These are phyloP conservation scores for Meyerozyma guilliermondii DNA, from an alignment of 1,139 yeast species.

Conservation along the genomic window DNA sequence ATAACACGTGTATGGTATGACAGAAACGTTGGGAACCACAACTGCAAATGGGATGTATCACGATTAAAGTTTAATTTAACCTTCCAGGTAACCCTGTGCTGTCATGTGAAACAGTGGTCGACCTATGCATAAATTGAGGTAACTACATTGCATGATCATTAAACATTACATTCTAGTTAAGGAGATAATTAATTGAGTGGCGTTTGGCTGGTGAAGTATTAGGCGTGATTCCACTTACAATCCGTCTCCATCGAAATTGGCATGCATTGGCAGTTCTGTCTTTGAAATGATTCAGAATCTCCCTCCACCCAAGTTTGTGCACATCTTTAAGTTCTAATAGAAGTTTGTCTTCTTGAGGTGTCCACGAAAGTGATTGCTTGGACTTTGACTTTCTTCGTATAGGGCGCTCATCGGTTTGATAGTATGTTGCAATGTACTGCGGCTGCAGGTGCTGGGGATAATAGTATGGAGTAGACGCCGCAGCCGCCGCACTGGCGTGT, in stretches of 20 bases:
- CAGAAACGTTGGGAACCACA: not conserved
- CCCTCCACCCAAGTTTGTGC: constrained; percentile 44
- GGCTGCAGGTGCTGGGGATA: constrained; percentile 5
- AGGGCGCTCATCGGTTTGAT: constrained; percentile 2
- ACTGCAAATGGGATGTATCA: not conserved
- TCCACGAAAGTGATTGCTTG: constrained; percentile 36
- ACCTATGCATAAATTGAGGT: not conserved
- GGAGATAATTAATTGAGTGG: not conserved
- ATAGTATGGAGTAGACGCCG: constrained; percentile 6
- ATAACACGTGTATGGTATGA: no score
- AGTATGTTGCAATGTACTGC: constrained; percentile 2
- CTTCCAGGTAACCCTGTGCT: not conserved
- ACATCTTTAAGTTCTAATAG: constrained; percentile 34
- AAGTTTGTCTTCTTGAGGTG: constrained; percentile 34
- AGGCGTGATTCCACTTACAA: constrained; percentile 32
- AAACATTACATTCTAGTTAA: not conserved
- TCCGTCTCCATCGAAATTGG: constrained; percentile 74
- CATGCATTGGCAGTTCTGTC: constrained; percentile 65
- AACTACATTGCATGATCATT: not conserved
- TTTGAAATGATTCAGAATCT: constrained; percentile 36
- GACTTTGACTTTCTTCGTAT: constrained; percentile 11
- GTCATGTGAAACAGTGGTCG: not conserved
- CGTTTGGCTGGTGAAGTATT: constrained; percentile 3
- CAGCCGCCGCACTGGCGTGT: not conserved
- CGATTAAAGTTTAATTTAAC: not conserved